Conservation (phyloP, 306 rosid species). For the Gillenia trifoliata region DNA sequence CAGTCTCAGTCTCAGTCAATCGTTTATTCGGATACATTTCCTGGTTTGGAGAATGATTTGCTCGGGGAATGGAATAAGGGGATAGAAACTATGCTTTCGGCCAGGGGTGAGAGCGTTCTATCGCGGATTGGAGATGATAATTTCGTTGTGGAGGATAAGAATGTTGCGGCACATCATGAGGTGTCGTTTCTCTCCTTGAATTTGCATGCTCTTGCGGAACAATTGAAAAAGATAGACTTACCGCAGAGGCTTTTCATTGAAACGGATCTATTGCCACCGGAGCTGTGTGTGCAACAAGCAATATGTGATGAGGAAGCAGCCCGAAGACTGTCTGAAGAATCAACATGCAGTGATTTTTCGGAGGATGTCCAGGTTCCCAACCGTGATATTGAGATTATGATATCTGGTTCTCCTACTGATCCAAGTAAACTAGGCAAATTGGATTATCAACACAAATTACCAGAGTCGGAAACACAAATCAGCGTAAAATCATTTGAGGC, state of each 20-base stretch:
- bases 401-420: slow-evolving; percentile 31
- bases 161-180: slow-evolving; percentile 43
- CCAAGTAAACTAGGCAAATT: slow-evolving; percentile 18
- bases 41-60: slow-evolving; percentile 50
- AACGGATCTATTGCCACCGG: slow-evolving; percentile 57
- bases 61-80: slow-evolving; percentile 59
- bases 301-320: slow-evolving; percentile 23
- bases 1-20: slow-evolving; percentile 36
- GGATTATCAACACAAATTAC: slow-evolving; percentile 19
- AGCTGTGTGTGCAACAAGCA: slow-evolving; percentile 33
- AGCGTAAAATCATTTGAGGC: slow-evolving; percentile 34
- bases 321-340: slow-evolving; percentile 25
- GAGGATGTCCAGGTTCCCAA: slow-evolving; percentile 13
- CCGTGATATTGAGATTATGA: slow-evolving; percentile 10
- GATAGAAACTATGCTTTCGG: slow-evolving; percentile 57
- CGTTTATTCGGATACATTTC: slow-evolving; percentile 25
- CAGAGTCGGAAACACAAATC: slow-evolving; percentile 18
- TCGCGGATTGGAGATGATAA: slow-evolving; percentile 64
- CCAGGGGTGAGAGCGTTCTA: slow-evolving; percentile 53
- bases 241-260: slow-evolving; percentile 78
- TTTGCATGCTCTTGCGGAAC: slow-evolving; percentile 68
- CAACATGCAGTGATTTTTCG: slow-evolving; percentile 23
- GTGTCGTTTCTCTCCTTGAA: slow-evolving; percentile 73
- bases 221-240: slow-evolving; percentile 54
- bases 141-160: slow-evolving; percentile 59